phyloP scores from a whole-genome alignment of 768 basidiomycete genomes.

The Lentinus brumalis region DNA sequence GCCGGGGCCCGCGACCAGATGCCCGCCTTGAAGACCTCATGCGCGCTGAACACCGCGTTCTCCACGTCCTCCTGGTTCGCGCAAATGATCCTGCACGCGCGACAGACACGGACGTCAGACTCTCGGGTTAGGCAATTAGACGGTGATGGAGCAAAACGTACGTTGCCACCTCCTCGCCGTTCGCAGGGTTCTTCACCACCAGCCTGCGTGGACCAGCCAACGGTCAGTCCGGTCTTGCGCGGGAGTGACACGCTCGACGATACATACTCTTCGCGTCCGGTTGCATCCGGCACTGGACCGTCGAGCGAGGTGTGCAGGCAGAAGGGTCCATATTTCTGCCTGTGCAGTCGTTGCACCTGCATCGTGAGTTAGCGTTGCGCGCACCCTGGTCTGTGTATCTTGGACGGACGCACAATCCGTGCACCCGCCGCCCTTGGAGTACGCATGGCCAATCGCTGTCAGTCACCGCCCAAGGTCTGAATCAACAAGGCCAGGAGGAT shows the following conservation, averaged over 20 bases:
- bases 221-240: not conserved
- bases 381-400: not conserved
- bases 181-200: conserved; percentile 67
- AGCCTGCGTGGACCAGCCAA: conserved; percentile 38
- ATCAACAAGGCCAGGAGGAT: too few relatives aligned
- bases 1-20: conserved; percentile 69
- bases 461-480: too few relatives aligned
- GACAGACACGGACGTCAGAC: not conserved
- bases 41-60: conserved; percentile 53
- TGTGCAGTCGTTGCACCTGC: conserved; percentile 8
- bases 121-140: not conserved
- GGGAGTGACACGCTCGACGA: not conserved
- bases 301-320: conserved; percentile 20
- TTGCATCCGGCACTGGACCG: conserved; percentile 12
- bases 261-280: conserved; percentile 27
- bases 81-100: conserved; percentile 49
- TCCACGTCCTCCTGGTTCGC: conserved; percentile 55
- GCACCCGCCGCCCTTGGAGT: too few relatives aligned
- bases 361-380: not conserved
- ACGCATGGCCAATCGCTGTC: too few relatives aligned
- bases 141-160: conserved; percentile 33
- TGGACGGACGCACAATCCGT: too few relatives aligned
- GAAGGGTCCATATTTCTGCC: conserved; percentile 29
- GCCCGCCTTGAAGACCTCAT: conserved; percentile 63
- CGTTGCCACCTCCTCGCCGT: conserved; percentile 59